Percentiles rank a stretch among this genome's conserved stretches.
phyloP scores from a whole-genome alignment of 352 stramenopile genomes.

The Globisporangium barbulae region DNA sequence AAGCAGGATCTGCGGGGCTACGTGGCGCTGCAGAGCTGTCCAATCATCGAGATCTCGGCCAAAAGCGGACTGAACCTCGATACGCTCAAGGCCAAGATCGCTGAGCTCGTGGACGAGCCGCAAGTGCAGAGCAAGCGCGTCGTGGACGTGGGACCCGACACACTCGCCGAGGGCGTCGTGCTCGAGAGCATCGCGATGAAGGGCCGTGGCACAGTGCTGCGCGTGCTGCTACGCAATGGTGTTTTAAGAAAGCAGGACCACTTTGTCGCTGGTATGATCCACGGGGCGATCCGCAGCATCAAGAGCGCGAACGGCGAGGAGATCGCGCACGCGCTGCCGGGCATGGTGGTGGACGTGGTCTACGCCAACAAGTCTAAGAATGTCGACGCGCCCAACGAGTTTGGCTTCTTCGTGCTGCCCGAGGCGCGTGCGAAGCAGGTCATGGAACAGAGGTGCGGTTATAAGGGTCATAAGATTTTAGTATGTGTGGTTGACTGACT shows the following conservation, averaged over 20 bases:
- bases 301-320: slow-evolving; percentile 52
- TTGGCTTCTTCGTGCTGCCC: slow-evolving; percentile 70
- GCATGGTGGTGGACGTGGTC: slow-evolving; percentile 76
- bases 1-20: slow-evolving; percentile 66
- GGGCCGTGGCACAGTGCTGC: slow-evolving; percentile 64
- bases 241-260: slow-evolving; percentile 63
- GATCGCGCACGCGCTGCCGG: slow-evolving; percentile 48
- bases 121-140: slow-evolving; percentile 31
- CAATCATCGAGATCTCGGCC: slow-evolving; percentile 77
- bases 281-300: slow-evolving; percentile 66
- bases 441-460: slow-evolving; percentile 60
- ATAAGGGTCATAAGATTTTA: not conserved
- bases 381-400: slow-evolving; percentile 78
- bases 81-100: slow-evolving; percentile 40
- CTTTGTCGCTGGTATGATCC: slow-evolving; percentile 86
- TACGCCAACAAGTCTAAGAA: slow-evolving; percentile 83
- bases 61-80: slow-evolving; percentile 57
- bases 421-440: slow-evolving; percentile 64
- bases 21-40: slow-evolving; percentile 72
- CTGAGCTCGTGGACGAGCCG: slow-evolving; percentile 29
- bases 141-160: slow-evolving; percentile 33
- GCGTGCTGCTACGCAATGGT: slow-evolving; percentile 70
- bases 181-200: slow-evolving; percentile 70
- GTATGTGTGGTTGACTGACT: not conserved
- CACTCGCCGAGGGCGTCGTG: slow-evolving; percentile 56